Conservation (phyloP, 2,329 filamentous ascomycete species). For the Trichoderma pleuroti region DNA sequence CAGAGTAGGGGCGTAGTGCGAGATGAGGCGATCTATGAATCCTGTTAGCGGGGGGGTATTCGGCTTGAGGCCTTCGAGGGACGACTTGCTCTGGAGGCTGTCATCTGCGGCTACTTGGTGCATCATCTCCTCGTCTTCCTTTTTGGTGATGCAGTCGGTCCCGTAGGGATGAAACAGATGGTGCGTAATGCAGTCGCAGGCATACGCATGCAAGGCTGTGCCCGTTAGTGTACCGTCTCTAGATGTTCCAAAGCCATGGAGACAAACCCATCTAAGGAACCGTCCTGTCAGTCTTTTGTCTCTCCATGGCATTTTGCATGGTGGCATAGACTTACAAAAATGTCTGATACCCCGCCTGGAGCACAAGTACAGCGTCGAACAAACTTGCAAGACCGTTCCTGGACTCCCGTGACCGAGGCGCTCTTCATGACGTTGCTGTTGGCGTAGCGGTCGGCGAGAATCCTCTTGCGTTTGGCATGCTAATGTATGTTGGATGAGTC, state of each 20-base stretch:
- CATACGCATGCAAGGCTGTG: conserved; percentile 58
- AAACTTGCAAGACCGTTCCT: conserved; percentile 54
- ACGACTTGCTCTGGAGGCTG: conserved; percentile 58
- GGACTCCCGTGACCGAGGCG: conserved; percentile 53
- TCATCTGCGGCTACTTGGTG: conserved; percentile 64
- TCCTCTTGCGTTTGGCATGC: conserved; percentile 61
- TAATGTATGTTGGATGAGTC: conserved; percentile 28
- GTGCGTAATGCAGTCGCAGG: conserved; percentile 65
- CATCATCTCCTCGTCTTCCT: conserved; percentile 62
- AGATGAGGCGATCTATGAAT: conserved; percentile 53
- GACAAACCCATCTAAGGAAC: conserved; percentile 31
- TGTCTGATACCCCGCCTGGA: conserved; percentile 48
- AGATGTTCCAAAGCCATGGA: background rate
- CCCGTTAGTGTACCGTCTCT: conserved; percentile 22
- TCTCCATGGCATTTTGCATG: background rate
- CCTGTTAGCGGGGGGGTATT: too few relatives aligned
- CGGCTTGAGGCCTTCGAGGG: background rate
- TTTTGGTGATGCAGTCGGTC: conserved; percentile 54
- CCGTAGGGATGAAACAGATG: conserved; percentile 67
- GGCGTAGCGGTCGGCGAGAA: conserved; percentile 64
- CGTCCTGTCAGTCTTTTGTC: conserved; percentile 15
- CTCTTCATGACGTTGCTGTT: conserved; percentile 63
- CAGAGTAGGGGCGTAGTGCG: conserved; percentile 53
- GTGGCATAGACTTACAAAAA: conserved; percentile 49
- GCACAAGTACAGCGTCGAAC: conserved; percentile 49